These are phyloP conservation scores for Trypanosoma theileri DNA, from an alignment of 208 protist genomes.

Conservation along the genomic window DNA sequence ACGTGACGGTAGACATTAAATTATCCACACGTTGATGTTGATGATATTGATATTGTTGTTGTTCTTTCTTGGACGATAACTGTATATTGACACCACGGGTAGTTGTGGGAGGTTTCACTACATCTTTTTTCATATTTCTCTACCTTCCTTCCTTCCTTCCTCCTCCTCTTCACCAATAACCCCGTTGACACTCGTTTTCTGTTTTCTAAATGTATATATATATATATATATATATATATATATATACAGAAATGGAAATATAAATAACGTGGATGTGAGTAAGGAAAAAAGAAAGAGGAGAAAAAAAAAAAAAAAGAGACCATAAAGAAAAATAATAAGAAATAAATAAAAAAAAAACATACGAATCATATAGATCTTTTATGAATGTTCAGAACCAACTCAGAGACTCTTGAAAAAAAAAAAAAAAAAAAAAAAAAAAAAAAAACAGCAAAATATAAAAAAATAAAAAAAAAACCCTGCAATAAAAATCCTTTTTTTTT, in stretches of 20 bases:
- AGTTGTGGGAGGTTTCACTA: too few species aligned
- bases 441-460: not conserved
- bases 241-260: too few species aligned
- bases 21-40: not conserved
- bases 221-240: constrained; percentile 22
- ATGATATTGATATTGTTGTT: not conserved
- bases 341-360: constrained; percentile 27
- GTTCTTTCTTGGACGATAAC: not conserved
- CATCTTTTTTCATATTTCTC: too few species aligned
- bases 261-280: too few species aligned
- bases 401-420: not conserved
- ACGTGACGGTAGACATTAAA: not conserved
- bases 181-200: constrained; percentile 1
- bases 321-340: constrained; percentile 9
- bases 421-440: constrained; percentile 11
- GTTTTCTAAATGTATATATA: constrained; percentile 2
- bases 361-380: too few species aligned
- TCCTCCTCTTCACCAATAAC: too few species aligned
- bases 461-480: not conserved
- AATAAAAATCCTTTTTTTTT: not conserved
- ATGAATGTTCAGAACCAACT: not conserved
- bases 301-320: not conserved
- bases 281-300: too few species aligned
- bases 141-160: constrained; percentile 1
- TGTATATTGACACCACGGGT: too few species aligned